A percentile compares a stretch with the other conserved stretches of the same genome.
Conservation (phyloP, 768 basidiomycete species). For the Boletus vermiculosoides region DNA sequence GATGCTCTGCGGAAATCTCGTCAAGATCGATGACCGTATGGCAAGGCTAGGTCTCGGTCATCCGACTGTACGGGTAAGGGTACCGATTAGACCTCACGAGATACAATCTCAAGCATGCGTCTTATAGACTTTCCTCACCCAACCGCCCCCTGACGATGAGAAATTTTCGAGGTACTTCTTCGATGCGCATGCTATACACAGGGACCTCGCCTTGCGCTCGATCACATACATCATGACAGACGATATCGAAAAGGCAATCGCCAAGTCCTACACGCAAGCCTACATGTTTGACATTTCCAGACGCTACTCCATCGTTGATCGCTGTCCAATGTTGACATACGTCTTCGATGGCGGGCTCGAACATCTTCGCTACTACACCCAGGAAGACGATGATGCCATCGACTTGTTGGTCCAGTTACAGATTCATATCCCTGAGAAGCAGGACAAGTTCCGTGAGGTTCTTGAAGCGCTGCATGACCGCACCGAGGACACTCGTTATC, state of each 20-base stretch:
- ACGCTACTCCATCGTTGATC: slow-evolving; percentile 23
- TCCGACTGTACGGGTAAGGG: slow-evolving; percentile 24
- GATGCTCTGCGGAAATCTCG: slow-evolving; percentile 26
- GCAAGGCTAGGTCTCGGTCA: slow-evolving; percentile 23
- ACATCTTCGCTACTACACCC: slow-evolving; percentile 24
- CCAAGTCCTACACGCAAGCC: slow-evolving; percentile 21
- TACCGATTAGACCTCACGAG: background rate
- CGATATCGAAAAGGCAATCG: slow-evolving; percentile 26
- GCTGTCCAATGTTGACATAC: slow-evolving; percentile 29
- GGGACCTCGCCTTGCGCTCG: slow-evolving; percentile 30
- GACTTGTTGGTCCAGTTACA: slow-evolving; percentile 22
- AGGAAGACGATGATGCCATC: slow-evolving; percentile 29
- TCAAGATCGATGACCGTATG: slow-evolving; percentile 26
- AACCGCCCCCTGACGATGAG: slow-evolving; percentile 13
- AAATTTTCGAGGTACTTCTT: slow-evolving; percentile 20
- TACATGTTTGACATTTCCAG: slow-evolving; percentile 30
- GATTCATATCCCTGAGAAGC: slow-evolving; percentile 22
- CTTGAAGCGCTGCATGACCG: slow-evolving; percentile 28
- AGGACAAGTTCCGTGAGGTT: slow-evolving; percentile 21
- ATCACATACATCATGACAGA: slow-evolving; percentile 28
- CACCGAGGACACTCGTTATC: slow-evolving; percentile 20
- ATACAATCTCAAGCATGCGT: background rate
- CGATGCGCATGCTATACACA: slow-evolving; percentile 20
- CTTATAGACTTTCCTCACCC: slow-evolving; percentile 26
- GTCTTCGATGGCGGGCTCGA: slow-evolving; percentile 31